These are phyloP conservation scores for Penicillium sp. DNA, from an alignment of 2,329 filamentous ascomycete species.

Conservation along the genomic window DNA sequence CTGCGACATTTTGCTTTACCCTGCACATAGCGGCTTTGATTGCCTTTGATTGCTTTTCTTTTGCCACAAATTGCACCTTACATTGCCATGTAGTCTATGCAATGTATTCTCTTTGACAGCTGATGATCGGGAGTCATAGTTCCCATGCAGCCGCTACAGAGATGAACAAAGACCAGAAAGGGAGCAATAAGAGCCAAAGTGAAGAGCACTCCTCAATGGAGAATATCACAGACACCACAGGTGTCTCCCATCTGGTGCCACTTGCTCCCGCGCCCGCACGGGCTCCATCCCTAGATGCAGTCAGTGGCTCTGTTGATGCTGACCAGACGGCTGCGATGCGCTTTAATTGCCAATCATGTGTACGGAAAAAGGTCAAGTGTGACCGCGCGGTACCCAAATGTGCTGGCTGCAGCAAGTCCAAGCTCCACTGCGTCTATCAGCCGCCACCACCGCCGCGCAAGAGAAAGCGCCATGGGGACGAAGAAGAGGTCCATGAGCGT, in stretches of 20 bases:
- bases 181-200: not conserved
- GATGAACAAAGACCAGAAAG: not conserved
- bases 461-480: no score
- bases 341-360: conserved; percentile 26
- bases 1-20: no score
- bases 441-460: conserved; percentile 25
- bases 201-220: not conserved
- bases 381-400: conserved; percentile 37
- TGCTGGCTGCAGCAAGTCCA: conserved; percentile 35
- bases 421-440: conserved; percentile 45
- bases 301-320: not conserved
- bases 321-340: conserved; percentile 2
- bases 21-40: no score
- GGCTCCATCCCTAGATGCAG: not conserved
- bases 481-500: no score
- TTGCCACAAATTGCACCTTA: no score
- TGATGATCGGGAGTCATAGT: no score
- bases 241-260: not conserved
- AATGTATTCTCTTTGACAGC: no score
- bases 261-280: conserved; percentile 5
- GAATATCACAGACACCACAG: not conserved
- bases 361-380: conserved; percentile 46
- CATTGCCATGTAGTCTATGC: no score
- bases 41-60: no score
- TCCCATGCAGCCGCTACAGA: not conserved